Evolutionary conservation across 345 rosid species (phyloP), one percentile per base, ranked within the genome.

Genomic region (Eucalyptus cloeziana): DNA sequence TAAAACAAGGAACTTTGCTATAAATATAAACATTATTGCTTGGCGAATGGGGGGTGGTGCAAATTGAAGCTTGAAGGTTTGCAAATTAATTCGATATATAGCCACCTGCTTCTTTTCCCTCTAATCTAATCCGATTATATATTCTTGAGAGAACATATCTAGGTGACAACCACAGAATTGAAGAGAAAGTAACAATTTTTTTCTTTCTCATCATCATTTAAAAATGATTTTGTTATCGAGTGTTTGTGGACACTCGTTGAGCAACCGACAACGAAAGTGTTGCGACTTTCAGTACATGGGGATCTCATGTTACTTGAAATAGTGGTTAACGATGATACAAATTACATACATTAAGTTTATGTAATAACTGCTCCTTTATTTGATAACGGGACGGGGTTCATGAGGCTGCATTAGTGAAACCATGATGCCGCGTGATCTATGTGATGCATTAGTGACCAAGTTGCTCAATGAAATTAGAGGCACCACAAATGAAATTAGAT

Each of bases 21-120:
- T 60, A 27, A 60, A 60, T 27, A 27, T 60, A 60, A 62, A 13
- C 71, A 62, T 62, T 17, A 52, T 52, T 52, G 16, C 33, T 30
- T 13, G 17, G 9, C 71, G 4, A 62, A 0, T 0, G 0, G 50
- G 52, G 2, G 2, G 33, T 7, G 2, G n/a, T 0, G 1, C 5
- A n/a, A 64, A 64, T n/a, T n/a, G 21, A n/a, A 64, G 40, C 37
- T 64, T 64, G 21, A n/a, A 14, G 19, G 19, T 64, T 64, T 64
- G 10, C 2, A n/a, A 15, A 4, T n/a, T n/a, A 64, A 64, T 64
- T 64, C 40, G 1, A 14, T n/a, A 4, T n/a, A n/a, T 64, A 64
- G 40, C 76, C 19, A 15, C 21, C 3, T 7, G 17, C 8, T n/a
- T n/a, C 8, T 14, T n/a, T 64, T n/a, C 0, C 37, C n/a, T 64